A percentile compares a stretch with the other conserved stretches of the same genome.
Conservation (phyloP, 164 flowering plant genomes). For the Tetrastigma voinierianum region DNA sequence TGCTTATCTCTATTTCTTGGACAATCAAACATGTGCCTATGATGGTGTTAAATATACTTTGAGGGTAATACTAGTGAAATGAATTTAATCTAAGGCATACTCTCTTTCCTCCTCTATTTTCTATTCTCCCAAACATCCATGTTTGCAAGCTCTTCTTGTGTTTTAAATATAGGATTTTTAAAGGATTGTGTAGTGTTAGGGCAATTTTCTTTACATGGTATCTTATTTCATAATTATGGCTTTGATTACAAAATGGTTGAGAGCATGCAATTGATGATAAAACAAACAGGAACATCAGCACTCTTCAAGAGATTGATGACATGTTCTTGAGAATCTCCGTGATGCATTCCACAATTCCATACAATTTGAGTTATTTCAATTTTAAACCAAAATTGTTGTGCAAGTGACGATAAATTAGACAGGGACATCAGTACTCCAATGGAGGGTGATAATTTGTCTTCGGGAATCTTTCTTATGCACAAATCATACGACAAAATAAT, state of each 20-base stretch:
- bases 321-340: slow-evolving; percentile 20
- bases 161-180: neutral
- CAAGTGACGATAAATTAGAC: slow-evolving; percentile 46
- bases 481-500: no score
- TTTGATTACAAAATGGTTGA: neutral
- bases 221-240: no score
- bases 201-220: no score
- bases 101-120: neutral
- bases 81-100: slow-evolving; percentile 36
- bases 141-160: neutral
- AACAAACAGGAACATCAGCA: slow-evolving; percentile 63
- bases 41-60: slow-evolving; percentile 57
- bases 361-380: neutral
- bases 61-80: slow-evolving; percentile 34
- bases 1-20: neutral
- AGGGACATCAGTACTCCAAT: slow-evolving; percentile 47
- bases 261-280: slow-evolving; percentile 40
- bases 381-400: neutral
- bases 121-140: neutral
- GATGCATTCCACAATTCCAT: slow-evolving; percentile 11
- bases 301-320: slow-evolving; percentile 32
- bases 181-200: no score
- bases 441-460: slow-evolving; percentile 41
- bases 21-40: slow-evolving; percentile 21
- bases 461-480: slow-evolving; percentile 65